Evolutionary conservation across 2,329 filamentous ascomycete genomes (phyloP).

Genomic region (Exophiala sp.): DNA sequence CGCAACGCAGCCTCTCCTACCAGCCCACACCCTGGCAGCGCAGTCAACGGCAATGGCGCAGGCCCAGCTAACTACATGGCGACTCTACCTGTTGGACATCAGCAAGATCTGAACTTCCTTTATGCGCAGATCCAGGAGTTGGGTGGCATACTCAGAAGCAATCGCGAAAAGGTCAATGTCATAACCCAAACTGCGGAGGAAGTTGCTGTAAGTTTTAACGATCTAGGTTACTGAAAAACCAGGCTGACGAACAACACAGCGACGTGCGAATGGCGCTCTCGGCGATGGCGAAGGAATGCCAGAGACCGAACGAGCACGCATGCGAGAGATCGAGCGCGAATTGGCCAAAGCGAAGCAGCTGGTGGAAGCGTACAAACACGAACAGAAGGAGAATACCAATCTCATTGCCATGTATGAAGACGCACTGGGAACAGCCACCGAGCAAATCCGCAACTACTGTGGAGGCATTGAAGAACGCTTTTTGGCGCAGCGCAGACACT

Average conservation of each 20-base stretch:
- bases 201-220: conserved; percentile 39
- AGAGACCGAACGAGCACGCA: conserved; percentile 42
- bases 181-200: conserved; percentile 50
- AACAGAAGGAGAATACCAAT: conserved; percentile 47
- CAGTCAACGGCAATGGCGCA: conserved; percentile 25
- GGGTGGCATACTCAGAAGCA: conserved; percentile 48
- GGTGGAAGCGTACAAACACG: conserved; percentile 42
- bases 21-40: conserved; percentile 6
- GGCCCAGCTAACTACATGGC: conserved; percentile 24
- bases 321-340: conserved; percentile 47
- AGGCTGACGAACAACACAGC: conserved; percentile 31
- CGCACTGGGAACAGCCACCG: conserved; percentile 46
- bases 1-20: conserved; percentile 17
- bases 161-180: conserved; percentile 48
- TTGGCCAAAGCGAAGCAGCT: conserved; percentile 44
- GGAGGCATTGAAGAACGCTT: conserved; percentile 49
- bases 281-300: conserved; percentile 10
- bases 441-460: conserved; percentile 50
- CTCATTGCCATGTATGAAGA: conserved; percentile 49
- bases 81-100: conserved; percentile 42
- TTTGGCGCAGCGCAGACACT: conserved; percentile 46
- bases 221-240: background rate
- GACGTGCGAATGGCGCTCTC: conserved; percentile 39
- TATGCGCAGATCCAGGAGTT: conserved; percentile 50
- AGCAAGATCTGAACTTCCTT: conserved; percentile 51